phyloP scores from a whole-genome alignment of 805 yeast species.

The Barnettozyma wickerhamii region DNA sequence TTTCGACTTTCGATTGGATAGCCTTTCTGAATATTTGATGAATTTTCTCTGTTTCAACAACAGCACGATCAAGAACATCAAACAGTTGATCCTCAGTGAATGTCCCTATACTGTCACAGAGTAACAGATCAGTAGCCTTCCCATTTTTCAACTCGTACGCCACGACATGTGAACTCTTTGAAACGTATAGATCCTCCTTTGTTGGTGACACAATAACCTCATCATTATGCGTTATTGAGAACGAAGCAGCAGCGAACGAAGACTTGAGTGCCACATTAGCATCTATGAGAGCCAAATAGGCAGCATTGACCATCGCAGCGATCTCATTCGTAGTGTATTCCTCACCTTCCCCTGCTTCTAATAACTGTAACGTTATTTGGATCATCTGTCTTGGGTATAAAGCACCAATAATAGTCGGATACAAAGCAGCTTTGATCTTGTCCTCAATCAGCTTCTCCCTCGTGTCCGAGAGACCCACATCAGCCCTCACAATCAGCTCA shows the following conservation, averaged over 20 bases:
- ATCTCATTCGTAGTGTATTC: constrained; percentile 25
- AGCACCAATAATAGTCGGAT: constrained; percentile 54
- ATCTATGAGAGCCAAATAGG: constrained; percentile 71
- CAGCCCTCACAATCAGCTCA: constrained; percentile 77
- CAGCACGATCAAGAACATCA: constrained; percentile 47
- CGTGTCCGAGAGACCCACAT: constrained; percentile 66
- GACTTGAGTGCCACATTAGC: constrained; percentile 67
- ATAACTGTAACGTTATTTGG: constrained; percentile 62
- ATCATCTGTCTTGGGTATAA: constrained; percentile 76
- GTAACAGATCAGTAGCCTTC: constrained; percentile 50
- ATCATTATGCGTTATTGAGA: constrained; percentile 34
- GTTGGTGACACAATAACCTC: constrained; percentile 42
- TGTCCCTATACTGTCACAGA: constrained; percentile 68
- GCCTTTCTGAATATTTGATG: constrained; percentile 46
- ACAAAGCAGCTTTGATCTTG: constrained; percentile 56
- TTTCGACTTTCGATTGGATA: constrained; percentile 42
- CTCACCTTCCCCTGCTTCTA: constrained; percentile 47
- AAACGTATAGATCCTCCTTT: constrained; percentile 34
- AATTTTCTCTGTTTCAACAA: constrained; percentile 39
- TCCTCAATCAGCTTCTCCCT: constrained; percentile 77
- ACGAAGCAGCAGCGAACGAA: constrained; percentile 56
- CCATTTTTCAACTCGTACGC: constrained; percentile 54
- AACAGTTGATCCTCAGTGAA: constrained; percentile 57
- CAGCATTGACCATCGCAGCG: constrained; percentile 51
- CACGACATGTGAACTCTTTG: constrained; percentile 60